Conservation (phyloP, 1,139 yeast genomes). For the Candida sanyaensis region DNA sequence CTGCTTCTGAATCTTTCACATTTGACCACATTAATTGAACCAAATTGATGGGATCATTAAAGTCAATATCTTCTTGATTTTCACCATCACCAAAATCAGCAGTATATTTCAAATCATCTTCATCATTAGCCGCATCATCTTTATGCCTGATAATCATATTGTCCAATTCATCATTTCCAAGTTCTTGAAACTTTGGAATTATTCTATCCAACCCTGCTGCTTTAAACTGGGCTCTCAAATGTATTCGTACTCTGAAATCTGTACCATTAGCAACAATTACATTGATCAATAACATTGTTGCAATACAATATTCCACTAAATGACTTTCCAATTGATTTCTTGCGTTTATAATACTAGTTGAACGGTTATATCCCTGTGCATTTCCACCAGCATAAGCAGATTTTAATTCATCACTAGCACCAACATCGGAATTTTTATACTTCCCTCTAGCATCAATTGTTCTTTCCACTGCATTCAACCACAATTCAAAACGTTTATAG, state of each 20-base stretch:
- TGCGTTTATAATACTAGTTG: conserved; percentile 22
- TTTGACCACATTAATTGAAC: conserved; percentile 69
- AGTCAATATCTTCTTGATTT: conserved; percentile 48
- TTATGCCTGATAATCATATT: conserved; percentile 69
- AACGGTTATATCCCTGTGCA: conserved; percentile 1
- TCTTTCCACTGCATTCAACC: conserved; percentile 74
- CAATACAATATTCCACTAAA: conserved; percentile 75
- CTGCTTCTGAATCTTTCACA: conserved; percentile 70
- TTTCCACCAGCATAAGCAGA: conserved; percentile 34
- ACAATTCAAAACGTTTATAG: conserved; percentile 73
- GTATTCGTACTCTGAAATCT: conserved; percentile 68
- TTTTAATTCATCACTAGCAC: conserved; percentile 87
- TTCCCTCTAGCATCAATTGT: conserved; percentile 87
- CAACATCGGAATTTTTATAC: conserved; percentile 81
- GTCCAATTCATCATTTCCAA: conserved; percentile 63
- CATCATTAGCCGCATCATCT: conserved; percentile 70
- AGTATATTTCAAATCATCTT: conserved; percentile 59
- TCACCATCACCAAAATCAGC: conserved; percentile 53
- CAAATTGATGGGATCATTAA: conserved; percentile 76
- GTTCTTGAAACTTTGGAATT: conserved; percentile 58
- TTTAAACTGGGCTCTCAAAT: conserved; percentile 72
- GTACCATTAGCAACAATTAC: conserved; percentile 67
- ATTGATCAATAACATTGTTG: conserved; percentile 76
- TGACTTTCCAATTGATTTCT: conserved; percentile 52
- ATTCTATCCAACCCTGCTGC: conserved; percentile 75